These are phyloP conservation scores for Neurospora hispaniola DNA, from an alignment of 495 filamentous ascomycete genomes.

Conservation along the genomic window DNA sequence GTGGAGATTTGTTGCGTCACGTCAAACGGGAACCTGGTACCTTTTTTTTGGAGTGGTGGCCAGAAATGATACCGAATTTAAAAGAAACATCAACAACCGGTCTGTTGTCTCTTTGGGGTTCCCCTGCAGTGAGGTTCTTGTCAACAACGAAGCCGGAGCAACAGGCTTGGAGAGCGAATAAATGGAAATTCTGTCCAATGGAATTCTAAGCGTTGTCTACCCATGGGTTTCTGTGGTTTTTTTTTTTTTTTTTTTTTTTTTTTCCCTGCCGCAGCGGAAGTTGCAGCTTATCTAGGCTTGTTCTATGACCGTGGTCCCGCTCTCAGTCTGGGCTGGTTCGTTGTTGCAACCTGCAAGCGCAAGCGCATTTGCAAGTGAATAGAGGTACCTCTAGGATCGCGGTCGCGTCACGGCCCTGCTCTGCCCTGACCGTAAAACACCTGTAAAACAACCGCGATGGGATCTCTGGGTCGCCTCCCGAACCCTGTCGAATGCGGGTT, in stretches of 20 bases:
- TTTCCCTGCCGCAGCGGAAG: background rate
- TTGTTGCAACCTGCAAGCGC: background rate
- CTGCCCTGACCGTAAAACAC: background rate
- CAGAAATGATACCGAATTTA: background rate
- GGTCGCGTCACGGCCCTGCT: background rate
- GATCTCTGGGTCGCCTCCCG: background rate
- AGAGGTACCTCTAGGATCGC: background rate
- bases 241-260: background rate
- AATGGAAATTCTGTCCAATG: background rate
- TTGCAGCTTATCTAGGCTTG: background rate
- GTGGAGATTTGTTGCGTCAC: background rate
- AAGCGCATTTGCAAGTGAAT: background rate
- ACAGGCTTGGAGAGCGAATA: background rate
- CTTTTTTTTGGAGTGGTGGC: background rate
- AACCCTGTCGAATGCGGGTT: background rate
- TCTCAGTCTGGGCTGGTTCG: background rate
- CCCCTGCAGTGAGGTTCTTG: background rate
- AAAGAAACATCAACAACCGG: background rate
- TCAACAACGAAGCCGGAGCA: background rate
- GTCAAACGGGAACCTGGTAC: background rate
- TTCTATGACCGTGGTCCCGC: background rate
- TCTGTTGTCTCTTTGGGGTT: background rate
- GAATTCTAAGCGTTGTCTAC: background rate
- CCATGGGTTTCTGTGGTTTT: background rate
- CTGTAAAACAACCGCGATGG: background rate